A percentile compares a stretch with the other conserved stretches of the same genome.
These are phyloP conservation scores for Nephelium lappaceum DNA, from an alignment of 345 rosid genomes.

Conservation along the genomic window DNA sequence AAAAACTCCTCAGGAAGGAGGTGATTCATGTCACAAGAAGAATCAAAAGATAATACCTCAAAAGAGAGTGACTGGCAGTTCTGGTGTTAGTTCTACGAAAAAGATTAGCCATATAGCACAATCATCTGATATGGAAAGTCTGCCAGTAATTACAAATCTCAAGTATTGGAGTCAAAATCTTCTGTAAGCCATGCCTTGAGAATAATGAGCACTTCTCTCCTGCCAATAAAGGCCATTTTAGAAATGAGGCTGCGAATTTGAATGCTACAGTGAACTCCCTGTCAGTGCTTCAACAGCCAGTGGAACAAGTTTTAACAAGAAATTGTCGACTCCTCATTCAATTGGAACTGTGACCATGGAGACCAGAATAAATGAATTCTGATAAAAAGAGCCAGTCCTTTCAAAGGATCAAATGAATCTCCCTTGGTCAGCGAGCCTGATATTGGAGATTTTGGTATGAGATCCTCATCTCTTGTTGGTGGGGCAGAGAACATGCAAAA, in stretches of 20 bases:
- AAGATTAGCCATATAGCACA: conserved; percentile 36
- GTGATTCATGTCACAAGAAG: conserved; percentile 32
- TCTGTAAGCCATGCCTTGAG: conserved; percentile 19
- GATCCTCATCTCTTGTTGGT: conserved; percentile 15
- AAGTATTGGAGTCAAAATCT: conserved; percentile 26
- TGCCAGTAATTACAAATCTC: conserved; percentile 31
- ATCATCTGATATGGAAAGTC: conserved; percentile 30
- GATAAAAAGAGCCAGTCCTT: conserved; percentile 24
- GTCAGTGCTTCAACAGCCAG: conserved; percentile 29
- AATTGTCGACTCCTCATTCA: conserved; percentile 14
- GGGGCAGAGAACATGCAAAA: conserved; percentile 21
- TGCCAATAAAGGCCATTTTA: conserved; percentile 24
- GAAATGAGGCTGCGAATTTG: conserved; percentile 16
- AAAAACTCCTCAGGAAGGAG: conserved; percentile 34
- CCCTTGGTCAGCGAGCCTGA: conserved; percentile 20
- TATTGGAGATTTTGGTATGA: conserved; percentile 10
- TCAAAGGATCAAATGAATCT: conserved; percentile 20
- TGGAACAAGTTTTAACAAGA: conserved; percentile 27
- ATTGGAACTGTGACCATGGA: conserved; percentile 19
- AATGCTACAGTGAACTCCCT: conserved; percentile 29
- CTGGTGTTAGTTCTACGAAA: conserved; percentile 29
- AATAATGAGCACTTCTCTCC: conserved; percentile 21
- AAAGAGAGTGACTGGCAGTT: conserved; percentile 39
- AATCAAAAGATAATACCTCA: conserved; percentile 36
- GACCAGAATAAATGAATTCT: conserved; percentile 14